Evolutionary conservation across 116 monocot species (phyloP).

Genomic region (Cymodocea nodosa): DNA sequence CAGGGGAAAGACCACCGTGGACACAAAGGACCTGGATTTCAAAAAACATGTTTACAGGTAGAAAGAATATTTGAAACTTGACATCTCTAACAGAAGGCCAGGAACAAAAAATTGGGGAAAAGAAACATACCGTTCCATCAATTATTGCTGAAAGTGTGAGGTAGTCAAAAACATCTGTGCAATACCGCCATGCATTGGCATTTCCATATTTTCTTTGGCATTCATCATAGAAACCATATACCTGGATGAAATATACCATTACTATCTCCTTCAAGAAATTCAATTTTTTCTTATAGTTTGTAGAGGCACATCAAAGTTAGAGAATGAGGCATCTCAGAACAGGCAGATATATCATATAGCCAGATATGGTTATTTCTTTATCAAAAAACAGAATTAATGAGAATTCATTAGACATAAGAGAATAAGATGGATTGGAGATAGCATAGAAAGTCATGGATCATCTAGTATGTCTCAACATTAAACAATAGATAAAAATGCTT

Average conservation of each 20-base stretch:
- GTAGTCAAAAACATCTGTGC: constrained; percentile 93
- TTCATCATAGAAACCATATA: constrained; percentile 95
- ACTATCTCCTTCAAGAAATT: background rate
- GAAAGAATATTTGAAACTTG: background rate
- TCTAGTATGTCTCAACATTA: too few species aligned
- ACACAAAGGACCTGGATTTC: constrained; percentile 76
- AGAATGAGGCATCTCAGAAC: too few species aligned
- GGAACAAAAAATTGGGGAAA: background rate
- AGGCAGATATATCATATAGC: too few species aligned
- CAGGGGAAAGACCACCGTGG: constrained; percentile 91
- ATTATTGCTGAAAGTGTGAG: constrained; percentile 88
- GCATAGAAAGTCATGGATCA: too few species aligned
- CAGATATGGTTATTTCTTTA: too few species aligned
- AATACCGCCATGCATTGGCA: constrained; percentile 94
- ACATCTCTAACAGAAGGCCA: background rate
- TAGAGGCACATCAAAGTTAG: too few species aligned
- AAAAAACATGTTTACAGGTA: background rate
- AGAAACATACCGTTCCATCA: constrained; percentile 65
- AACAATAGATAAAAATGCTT: too few species aligned
- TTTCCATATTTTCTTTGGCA: constrained; percentile 95
- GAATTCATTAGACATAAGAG: too few species aligned
- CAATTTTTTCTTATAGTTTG: background rate
- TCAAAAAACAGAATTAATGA: too few species aligned
- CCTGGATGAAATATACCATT: constrained; percentile 22
- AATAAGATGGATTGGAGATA: too few species aligned